Evolutionary conservation across 768 basidiomycete species (phyloP).

Genomic region (Kwoniella shandongensis): DNA sequence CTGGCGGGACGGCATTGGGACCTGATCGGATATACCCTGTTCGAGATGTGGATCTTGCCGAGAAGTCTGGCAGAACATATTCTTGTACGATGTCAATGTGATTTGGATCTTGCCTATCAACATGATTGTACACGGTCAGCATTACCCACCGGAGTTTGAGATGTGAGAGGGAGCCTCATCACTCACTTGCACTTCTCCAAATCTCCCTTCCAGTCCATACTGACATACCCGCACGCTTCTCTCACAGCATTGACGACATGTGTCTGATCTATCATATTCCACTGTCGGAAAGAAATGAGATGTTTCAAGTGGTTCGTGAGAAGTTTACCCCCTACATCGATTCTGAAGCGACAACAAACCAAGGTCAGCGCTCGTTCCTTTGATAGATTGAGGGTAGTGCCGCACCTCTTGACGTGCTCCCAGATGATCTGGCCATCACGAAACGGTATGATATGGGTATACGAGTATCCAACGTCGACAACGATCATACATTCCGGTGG

Average conservation of each 20-base stretch:
- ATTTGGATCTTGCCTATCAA: constrained; percentile 56
- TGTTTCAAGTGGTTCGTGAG: constrained; percentile 94
- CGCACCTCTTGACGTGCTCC: constrained; percentile 76
- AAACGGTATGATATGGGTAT: constrained; percentile 85
- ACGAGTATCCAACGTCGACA: constrained; percentile 90
- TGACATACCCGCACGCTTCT: constrained; percentile 85
- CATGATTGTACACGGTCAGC: neutral
- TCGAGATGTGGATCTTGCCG: constrained; percentile 55
- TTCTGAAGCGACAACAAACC: constrained; percentile 58
- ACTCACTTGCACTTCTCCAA: constrained; percentile 76
- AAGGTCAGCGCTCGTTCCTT: neutral
- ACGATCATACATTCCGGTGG: constrained; percentile 77
- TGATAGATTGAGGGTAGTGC: constrained; percentile 13
- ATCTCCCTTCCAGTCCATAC: constrained; percentile 67
- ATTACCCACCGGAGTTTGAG: neutral
- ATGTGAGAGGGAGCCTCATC: neutral
- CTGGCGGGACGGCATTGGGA: constrained; percentile 32
- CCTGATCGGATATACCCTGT: constrained; percentile 57
- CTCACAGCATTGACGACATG: constrained; percentile 90
- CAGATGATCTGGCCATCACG: constrained; percentile 72
- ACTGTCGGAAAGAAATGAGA: constrained; percentile 88
- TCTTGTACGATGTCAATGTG: constrained; percentile 74
- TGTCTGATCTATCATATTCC: constrained; percentile 98
- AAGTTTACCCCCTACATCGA: constrained; percentile 93
- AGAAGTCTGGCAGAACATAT: constrained; percentile 87